phyloP scores from a whole-genome alignment of 495 filamentous ascomycete genomes.

The Xylaria telfairii region DNA sequence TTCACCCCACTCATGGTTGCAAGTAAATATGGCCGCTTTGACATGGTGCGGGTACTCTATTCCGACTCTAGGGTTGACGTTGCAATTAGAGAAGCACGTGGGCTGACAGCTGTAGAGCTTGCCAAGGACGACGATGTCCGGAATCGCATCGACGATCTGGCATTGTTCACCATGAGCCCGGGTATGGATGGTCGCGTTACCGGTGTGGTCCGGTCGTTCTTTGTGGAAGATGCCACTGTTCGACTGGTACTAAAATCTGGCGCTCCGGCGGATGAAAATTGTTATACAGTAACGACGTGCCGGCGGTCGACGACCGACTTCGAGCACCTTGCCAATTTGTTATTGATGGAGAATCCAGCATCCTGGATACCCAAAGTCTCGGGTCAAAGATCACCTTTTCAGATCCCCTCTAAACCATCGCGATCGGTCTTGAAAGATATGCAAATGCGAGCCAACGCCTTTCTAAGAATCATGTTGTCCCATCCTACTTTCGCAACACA shows the following conservation, averaged over 20 bases:
- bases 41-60: conserved; percentile 89
- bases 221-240: conserved; percentile 95
- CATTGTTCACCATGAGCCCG: conserved; percentile 76
- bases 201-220: conserved; percentile 94
- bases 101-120: conserved; percentile 92
- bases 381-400: conserved; percentile 84
- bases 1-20: conserved; percentile 98
- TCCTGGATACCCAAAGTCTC: conserved; percentile 89
- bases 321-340: conserved; percentile 83
- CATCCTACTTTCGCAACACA: conserved; percentile 96
- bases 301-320: conserved; percentile 90
- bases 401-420: conserved; percentile 90
- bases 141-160: conserved; percentile 93
- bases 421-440: conserved; percentile 85
- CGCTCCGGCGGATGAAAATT: conserved; percentile 67
- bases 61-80: conserved; percentile 86
- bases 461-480: conserved; percentile 80
- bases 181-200: conserved; percentile 82
- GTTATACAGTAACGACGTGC: conserved; percentile 92
- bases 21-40: conserved; percentile 97
- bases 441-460: conserved; percentile 84
- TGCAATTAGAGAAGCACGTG: conserved; percentile 81
- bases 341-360: conserved; percentile 91
- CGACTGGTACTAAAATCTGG: conserved; percentile 94
- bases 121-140: conserved; percentile 98